Percentiles rank a stretch among this genome's conserved stretches.
phyloP scores from a whole-genome alignment of 345 rosid species.

The Arabis hirsuta region DNA sequence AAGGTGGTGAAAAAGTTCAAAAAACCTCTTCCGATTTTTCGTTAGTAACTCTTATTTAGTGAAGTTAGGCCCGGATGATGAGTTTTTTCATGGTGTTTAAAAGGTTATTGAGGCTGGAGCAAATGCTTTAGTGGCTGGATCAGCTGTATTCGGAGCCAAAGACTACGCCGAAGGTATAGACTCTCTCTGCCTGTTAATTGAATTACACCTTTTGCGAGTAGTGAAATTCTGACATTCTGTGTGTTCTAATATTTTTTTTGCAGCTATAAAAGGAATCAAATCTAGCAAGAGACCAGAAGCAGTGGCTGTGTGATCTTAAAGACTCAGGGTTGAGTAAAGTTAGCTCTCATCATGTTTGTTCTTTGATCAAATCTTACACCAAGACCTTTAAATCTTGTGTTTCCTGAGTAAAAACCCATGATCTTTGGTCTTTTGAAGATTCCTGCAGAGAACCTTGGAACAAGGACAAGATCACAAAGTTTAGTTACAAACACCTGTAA shows the following conservation, averaged over 20 bases:
- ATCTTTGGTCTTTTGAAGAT: slow-evolving; percentile 23
- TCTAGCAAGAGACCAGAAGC: slow-evolving; percentile 81
- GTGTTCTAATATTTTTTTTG: background rate
- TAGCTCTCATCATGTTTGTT: slow-evolving; percentile 3
- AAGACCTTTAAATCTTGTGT: background rate
- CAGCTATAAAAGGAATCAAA: slow-evolving; percentile 91
- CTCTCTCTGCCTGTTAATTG: background rate
- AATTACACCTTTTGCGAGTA: background rate
- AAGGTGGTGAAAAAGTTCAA: slow-evolving; percentile 48
- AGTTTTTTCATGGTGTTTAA: background rate
- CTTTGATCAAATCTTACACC: slow-evolving; percentile 1
- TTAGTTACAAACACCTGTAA: slow-evolving; percentile 21
- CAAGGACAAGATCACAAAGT: slow-evolving; percentile 18
- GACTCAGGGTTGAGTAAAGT: slow-evolving; percentile 19
- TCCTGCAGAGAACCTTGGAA: slow-evolving; percentile 25
- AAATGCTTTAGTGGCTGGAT: slow-evolving; percentile 90
- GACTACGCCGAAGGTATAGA: slow-evolving; percentile 86
- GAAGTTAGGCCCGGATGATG: background rate
- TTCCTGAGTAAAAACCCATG: background rate
- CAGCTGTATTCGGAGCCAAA: slow-evolving; percentile 92
- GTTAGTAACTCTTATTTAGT: too few species aligned
- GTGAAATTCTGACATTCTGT: background rate
- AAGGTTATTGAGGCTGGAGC: slow-evolving; percentile 97
- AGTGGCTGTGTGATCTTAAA: slow-evolving; percentile 57
- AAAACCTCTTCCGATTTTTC: too few species aligned